These are phyloP conservation scores for Tolypocladium nubicola DNA, from an alignment of 2,329 filamentous ascomycete genomes.

Conservation along the genomic window DNA sequence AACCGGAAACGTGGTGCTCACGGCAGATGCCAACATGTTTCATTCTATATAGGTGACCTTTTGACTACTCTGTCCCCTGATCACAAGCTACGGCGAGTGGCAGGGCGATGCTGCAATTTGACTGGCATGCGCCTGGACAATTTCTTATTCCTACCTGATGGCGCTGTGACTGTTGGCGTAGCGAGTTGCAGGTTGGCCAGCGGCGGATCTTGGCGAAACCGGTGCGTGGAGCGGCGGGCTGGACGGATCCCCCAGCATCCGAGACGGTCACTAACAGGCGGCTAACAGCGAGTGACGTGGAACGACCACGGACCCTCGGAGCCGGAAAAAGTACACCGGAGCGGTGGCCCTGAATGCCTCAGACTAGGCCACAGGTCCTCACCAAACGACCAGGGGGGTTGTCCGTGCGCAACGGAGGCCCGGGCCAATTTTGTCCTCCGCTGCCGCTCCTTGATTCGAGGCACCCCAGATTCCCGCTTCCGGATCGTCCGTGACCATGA, in stretches of 20 bases:
- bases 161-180: neutral
- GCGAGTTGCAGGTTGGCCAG: neutral
- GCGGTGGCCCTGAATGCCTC: neutral
- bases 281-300: too few species aligned
- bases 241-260: neutral
- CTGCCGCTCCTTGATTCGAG: neutral
- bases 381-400: neutral
- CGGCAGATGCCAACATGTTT: neutral
- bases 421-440: constrained; percentile 17
- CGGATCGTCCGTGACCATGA: neutral
- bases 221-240: neutral
- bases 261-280: too few species aligned
- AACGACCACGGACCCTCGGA: neutral
- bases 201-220: neutral
- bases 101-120: neutral
- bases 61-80: neutral
- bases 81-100: neutral
- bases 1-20: neutral
- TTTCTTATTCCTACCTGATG: too few species aligned
- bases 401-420: constrained; percentile 12
- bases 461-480: neutral
- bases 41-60: neutral
- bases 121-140: neutral
- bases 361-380: neutral
- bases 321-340: neutral